These are phyloP conservation scores for Trypanosoma cruzi DNA, from an alignment of 208 protist species.

Conservation along the genomic window DNA sequence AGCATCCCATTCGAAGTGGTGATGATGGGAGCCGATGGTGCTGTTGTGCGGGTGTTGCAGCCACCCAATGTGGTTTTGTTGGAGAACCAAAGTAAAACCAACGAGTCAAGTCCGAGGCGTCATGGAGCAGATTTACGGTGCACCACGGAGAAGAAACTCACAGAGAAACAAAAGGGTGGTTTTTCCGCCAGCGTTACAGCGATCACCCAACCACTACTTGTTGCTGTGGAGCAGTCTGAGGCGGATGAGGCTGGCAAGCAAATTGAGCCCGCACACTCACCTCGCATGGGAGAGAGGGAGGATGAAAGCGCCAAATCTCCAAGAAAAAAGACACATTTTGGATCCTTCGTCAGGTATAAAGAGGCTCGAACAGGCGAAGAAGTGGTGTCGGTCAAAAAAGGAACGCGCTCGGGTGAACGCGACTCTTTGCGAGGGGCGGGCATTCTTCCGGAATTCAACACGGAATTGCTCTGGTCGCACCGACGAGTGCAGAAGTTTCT, in stretches of 20 bases:
- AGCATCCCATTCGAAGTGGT: conserved; percentile 27
- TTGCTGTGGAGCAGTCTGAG: background rate
- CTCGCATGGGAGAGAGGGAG: background rate
- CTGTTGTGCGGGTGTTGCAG: conserved; percentile 14
- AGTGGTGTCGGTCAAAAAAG: background rate
- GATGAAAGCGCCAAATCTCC: background rate
- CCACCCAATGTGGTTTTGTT: background rate
- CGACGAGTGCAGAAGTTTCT: conserved; percentile 19
- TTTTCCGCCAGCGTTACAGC: background rate
- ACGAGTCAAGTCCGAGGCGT: background rate
- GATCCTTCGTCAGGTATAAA: conserved; percentile 10
- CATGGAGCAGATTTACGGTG: background rate
- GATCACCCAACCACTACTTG: conserved; percentile 4
- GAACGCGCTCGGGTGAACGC: background rate
- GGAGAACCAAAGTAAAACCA: background rate
- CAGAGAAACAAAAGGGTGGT: background rate
- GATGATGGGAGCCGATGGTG: conserved; percentile 16
- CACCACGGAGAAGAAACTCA: background rate
- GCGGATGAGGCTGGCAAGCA: background rate
- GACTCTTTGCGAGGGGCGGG: background rate
- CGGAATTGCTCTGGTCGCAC: conserved; percentile 18
- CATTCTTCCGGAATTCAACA: conserved; percentile 14
- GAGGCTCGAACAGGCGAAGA: background rate
- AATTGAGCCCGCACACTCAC: background rate
- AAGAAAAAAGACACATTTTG: background rate